A percentile compares a stretch with the other conserved stretches of the same genome.
Evolutionary conservation across 768 basidiomycete species (phyloP).

Genomic region (Cubamyces sp.): DNA sequence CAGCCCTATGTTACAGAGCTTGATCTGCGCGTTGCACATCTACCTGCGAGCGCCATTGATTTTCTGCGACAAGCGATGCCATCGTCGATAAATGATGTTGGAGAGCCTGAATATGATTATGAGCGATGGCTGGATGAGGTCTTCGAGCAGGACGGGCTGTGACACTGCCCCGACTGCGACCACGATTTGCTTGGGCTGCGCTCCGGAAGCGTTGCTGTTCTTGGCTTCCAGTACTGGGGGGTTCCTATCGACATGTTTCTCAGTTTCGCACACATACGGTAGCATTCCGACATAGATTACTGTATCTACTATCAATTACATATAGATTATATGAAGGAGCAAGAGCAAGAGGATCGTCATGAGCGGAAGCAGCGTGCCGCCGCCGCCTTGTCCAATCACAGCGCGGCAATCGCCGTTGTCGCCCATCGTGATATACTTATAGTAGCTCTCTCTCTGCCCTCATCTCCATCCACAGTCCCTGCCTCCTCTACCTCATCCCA

Average conservation of each 20-base stretch:
- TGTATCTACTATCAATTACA: slow-evolving; percentile 21
- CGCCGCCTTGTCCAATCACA: slow-evolving; percentile 27
- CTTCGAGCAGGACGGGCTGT: slow-evolving; percentile 45
- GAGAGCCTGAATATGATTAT: slow-evolving; percentile 78
- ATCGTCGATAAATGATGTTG: slow-evolving; percentile 48
- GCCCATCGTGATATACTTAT: slow-evolving; percentile 35
- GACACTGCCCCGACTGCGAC: slow-evolving; percentile 8
- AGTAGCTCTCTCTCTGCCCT: slow-evolving; percentile 19
- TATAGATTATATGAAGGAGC: neutral
- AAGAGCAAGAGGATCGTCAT: slow-evolving; percentile 1
- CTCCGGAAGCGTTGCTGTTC: slow-evolving; percentile 17
- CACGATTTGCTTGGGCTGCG: slow-evolving; percentile 2
- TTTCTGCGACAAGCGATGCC: slow-evolving; percentile 89
- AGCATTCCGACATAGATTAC: slow-evolving; percentile 16
- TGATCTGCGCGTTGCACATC: slow-evolving; percentile 82
- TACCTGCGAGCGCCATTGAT: slow-evolving; percentile 74
- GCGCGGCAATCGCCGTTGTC: slow-evolving; percentile 36
- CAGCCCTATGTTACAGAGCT: slow-evolving; percentile 94
- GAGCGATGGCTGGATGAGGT: slow-evolving; percentile 82
- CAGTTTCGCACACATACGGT: slow-evolving; percentile 7
- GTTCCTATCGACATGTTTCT: neutral
- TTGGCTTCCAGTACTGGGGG: neutral
- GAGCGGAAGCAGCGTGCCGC: slow-evolving; percentile 14
- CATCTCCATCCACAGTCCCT: slow-evolving; percentile 20
- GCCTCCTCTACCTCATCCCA: slow-evolving; percentile 13